These are phyloP conservation scores for Naganishia vaughanmartiniae DNA, from an alignment of 768 basidiomycete species.

Conservation along the genomic window DNA sequence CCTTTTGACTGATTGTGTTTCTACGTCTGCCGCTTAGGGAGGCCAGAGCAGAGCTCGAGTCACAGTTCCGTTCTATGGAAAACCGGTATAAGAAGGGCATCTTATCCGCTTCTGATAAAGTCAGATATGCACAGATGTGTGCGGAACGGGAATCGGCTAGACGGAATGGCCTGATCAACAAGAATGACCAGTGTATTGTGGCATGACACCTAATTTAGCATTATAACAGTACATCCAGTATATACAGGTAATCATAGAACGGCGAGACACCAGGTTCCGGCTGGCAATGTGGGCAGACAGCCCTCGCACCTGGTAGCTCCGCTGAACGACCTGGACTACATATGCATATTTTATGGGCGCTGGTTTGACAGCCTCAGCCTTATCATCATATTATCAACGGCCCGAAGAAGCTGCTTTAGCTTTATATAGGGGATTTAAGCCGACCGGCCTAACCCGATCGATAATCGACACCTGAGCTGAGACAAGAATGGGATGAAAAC, in stretches of 20 bases:
- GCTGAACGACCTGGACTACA: too few species aligned
- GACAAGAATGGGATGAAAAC: too few species aligned
- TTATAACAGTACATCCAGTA: not conserved
- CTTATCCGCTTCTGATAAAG: constrained; percentile 47
- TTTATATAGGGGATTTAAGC: too few species aligned
- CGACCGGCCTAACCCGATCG: too few species aligned
- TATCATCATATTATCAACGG: too few species aligned
- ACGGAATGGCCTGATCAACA: constrained; percentile 23
- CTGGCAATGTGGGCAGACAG: too few species aligned
- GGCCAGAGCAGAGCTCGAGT: constrained; percentile 45
- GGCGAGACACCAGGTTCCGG: too few species aligned
- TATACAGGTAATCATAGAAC: constrained; percentile 1
- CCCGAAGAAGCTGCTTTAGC: too few species aligned
- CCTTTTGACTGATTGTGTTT: not conserved
- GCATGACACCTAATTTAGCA: not conserved
- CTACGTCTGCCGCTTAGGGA: constrained; percentile 34
- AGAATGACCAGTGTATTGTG: constrained; percentile 16
- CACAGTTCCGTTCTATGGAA: constrained; percentile 44
- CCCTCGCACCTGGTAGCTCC: too few species aligned
- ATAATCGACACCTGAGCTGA: too few species aligned
- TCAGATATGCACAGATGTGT: constrained; percentile 36
- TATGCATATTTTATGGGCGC: too few species aligned
- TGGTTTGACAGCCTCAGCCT: too few species aligned
- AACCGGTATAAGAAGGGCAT: constrained; percentile 48
- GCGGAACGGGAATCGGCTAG: constrained; percentile 29